Percentiles rank a stretch among this genome's conserved stretches.
phyloP scores from a whole-genome alignment of 2,329 filamentous ascomycete species.

The Venturia asperata region DNA sequence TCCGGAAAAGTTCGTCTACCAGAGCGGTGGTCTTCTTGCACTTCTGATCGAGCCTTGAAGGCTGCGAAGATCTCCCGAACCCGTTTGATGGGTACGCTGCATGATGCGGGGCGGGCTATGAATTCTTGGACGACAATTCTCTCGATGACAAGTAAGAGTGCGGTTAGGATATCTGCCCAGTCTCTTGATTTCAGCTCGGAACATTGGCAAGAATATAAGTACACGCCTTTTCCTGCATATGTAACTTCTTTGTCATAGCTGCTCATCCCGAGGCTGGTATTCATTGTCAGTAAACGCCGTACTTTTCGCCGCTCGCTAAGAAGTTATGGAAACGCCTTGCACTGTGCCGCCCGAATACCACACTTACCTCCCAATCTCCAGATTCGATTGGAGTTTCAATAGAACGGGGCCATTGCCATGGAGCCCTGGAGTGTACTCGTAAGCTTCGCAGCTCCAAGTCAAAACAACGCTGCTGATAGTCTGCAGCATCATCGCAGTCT shows the following conservation, averaged over 20 bases:
- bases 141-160: neutral
- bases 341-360: constrained; percentile 6
- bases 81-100: neutral
- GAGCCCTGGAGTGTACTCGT: constrained; percentile 16
- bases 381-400: constrained; percentile 18
- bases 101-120: constrained; percentile 5
- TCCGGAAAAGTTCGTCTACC: neutral
- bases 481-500: constrained; percentile 6
- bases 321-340: constrained; percentile 1
- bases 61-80: constrained; percentile 3
- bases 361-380: neutral
- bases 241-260: constrained; percentile 8
- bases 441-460: neutral
- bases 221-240: neutral
- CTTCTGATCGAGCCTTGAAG: neutral
- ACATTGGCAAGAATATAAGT: constrained; percentile 9
- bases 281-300: neutral
- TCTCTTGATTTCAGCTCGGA: neutral
- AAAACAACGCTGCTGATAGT: neutral
- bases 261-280: neutral
- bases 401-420: constrained; percentile 2
- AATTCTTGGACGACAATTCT: neutral
- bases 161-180: neutral
- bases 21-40: neutral
- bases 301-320: neutral